A percentile compares a stretch with the other conserved stretches of the same genome.
Evolutionary conservation across 2,329 filamentous ascomycete species (phyloP).

Genomic region (Fusarium sp.): DNA sequence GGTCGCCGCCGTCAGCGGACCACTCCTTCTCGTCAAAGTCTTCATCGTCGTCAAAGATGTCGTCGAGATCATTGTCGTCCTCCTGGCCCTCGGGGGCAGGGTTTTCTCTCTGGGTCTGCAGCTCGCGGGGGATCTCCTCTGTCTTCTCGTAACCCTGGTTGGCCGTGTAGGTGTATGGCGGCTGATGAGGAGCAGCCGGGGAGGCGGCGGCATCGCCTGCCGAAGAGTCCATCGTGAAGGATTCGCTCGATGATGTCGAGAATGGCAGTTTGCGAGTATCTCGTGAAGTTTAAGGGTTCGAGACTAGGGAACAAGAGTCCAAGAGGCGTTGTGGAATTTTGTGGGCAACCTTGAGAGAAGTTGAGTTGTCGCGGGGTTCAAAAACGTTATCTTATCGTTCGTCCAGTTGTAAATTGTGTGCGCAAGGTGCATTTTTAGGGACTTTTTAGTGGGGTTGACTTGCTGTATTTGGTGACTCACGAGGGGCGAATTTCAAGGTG

Average conservation of each 20-base stretch:
- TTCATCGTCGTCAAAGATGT: slow-evolving; percentile 58
- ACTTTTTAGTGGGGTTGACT: slow-evolving; percentile 17
- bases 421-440: slow-evolving; percentile 13
- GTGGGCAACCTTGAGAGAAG: slow-evolving; percentile 37
- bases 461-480: slow-evolving; percentile 31
- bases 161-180: slow-evolving; percentile 58
- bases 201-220: slow-evolving; percentile 40
- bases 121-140: slow-evolving; percentile 49
- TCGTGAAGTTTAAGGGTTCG: not conserved
- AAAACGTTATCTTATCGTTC: slow-evolving; percentile 39
- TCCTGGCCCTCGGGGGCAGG: slow-evolving; percentile 36
- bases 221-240: slow-evolving; percentile 27
- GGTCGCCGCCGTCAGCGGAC: slow-evolving; percentile 71
- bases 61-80: slow-evolving; percentile 41
- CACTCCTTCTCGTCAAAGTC: slow-evolving; percentile 75
- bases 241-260: not conserved
- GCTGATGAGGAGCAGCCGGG: slow-evolving; percentile 58
- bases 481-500: slow-evolving; percentile 26
- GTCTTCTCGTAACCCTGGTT: slow-evolving; percentile 58
- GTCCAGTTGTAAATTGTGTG: slow-evolving; percentile 6
- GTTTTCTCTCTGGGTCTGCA: slow-evolving; percentile 46
- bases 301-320: slow-evolving; percentile 4
- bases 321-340: slow-evolving; percentile 35
- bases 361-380: slow-evolving; percentile 38
- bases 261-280: slow-evolving; percentile 6